Conservation (phyloP, 1,284 basidiomycete genomes). For the Gomphus sp. region DNA sequence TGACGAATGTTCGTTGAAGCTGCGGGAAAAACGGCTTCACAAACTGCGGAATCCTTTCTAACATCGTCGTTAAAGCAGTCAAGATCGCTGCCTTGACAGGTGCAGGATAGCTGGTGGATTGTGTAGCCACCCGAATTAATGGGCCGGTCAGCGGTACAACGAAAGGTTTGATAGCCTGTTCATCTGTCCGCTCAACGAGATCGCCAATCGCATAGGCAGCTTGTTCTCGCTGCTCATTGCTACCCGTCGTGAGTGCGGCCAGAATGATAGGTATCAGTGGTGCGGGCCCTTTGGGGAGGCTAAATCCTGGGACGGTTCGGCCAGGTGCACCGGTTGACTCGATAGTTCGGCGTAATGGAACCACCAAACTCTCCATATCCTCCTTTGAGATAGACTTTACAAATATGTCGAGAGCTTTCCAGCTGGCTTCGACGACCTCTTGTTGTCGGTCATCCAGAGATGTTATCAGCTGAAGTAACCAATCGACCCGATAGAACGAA, state of each 20-base stretch:
- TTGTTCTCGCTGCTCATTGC: constrained; percentile 82
- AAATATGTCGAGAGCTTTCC: constrained; percentile 79
- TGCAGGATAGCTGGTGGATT: constrained; percentile 80
- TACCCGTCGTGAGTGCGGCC: constrained; percentile 76
- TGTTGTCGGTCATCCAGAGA: constrained; percentile 75
- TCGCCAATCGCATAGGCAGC: constrained; percentile 94
- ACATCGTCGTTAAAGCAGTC: constrained; percentile 72
- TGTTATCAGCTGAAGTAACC: constrained; percentile 89
- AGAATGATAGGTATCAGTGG: constrained; percentile 87
- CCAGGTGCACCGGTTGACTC: constrained; percentile 82
- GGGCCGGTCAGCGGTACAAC: constrained; percentile 96
- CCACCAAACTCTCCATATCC: constrained; percentile 82
- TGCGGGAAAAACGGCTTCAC: constrained; percentile 99
- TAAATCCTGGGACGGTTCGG: constrained; percentile 78
- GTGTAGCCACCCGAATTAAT: constrained; percentile 88
- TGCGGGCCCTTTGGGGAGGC: constrained; percentile 70
- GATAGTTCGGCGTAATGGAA: constrained; percentile 82
- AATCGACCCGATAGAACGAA: constrained; percentile 83
- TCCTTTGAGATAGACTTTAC: constrained; percentile 91
- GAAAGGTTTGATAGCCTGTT: constrained; percentile 89
- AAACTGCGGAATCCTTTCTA: constrained; percentile 78
- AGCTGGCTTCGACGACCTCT: constrained; percentile 75
- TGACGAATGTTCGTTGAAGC: constrained; percentile 93
- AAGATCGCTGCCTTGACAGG: constrained; percentile 88
- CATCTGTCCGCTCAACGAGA: constrained; percentile 84